Base-by-base conservation (phyloP, 2,329 filamentous ascomycete genomes). In the Phialocephala subalpina region DNA sequence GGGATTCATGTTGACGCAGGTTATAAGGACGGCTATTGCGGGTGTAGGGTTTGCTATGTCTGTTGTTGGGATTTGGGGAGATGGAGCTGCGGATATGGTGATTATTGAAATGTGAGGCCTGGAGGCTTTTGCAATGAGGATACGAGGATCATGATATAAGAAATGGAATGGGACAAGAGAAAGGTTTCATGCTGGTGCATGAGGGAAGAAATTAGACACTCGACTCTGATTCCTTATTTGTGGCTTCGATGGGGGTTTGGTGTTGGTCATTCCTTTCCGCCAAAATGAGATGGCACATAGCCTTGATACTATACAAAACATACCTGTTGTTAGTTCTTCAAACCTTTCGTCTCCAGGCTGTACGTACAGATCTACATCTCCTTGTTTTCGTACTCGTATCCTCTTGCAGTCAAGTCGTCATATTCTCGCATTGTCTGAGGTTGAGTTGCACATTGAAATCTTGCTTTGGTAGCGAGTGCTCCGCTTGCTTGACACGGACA, bases 1-100 rank as follows among this genome's bases (percentile, higher is more conserved):
- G 77, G 78, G 78, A 7, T 85, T 88, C 71, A 79, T 83, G 49
- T 82, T 81, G 75, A 83, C 82, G 70, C 85, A 88, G 73, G 69
- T 86, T 36, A 80, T 86, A 12, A 82, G 86, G 75, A 86, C 85
- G 9, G 81, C 78, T 6, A 72, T 90, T 35, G 81, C 86, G 2
- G 84, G 84, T 3, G 64, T 87, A 52, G 87, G 83, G 3, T 90
- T 91, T 77, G 77, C 82, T 62, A 84, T 91, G 80, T 84, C 87
- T 22, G 82, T 90, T 20, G 78, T 90, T 40, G 88, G 88, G 18
- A 86, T 91, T 73, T 91, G 88, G 88, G 88, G 88, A 5, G 88
- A 90, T 75, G 86, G 87, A 29, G 80, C 80, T n/a, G 65, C 66
- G 25, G 72, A 73, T 36, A 53, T 72, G 38, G 67, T 76, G 14